Conservation (phyloP, 2,329 filamentous ascomycete genomes). For the Aspergillus candidus region DNA sequence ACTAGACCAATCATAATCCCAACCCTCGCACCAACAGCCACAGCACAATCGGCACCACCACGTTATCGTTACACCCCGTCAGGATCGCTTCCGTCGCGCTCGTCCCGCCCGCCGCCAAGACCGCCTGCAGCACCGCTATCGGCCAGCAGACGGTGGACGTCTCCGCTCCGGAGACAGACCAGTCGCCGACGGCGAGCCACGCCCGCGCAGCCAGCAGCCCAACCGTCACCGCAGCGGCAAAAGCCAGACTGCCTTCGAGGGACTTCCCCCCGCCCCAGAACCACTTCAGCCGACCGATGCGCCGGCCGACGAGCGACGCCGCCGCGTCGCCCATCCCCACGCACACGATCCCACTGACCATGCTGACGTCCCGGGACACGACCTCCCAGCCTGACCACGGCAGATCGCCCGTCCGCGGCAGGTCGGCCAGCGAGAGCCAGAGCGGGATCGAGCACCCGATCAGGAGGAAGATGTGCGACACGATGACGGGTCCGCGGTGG, state of each 20-base stretch:
- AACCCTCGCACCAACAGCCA: conserved; percentile 87
- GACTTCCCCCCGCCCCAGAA: conserved; percentile 96
- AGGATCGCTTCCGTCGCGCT: conserved; percentile 92
- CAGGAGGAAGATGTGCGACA: conserved; percentile 91
- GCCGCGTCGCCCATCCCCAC: conserved; percentile 94
- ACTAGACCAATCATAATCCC: conserved; percentile 25
- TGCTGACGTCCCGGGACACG: conserved; percentile 66
- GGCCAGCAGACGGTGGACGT: conserved; percentile 20
- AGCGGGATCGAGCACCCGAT: conserved; percentile 93
- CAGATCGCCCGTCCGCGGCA: conserved; percentile 51
- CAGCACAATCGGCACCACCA: conserved; percentile 85
- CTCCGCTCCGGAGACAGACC: conserved; percentile 40
- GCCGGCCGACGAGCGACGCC: conserved; percentile 79
- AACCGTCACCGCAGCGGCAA: conserved; percentile 68
- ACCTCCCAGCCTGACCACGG: conserved; percentile 71
- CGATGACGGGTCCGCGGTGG: conserved; percentile 85
- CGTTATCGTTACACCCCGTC: conserved; percentile 97
- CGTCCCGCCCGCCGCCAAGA: conserved; percentile 67
- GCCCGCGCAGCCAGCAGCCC: conserved; percentile 64
- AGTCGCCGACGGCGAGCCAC: conserved; percentile 74
- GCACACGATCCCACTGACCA: conserved; percentile 88
- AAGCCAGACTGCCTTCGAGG: conserved; percentile 77
- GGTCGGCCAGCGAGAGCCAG: conserved; percentile 75
- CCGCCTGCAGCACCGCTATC: conserved; percentile 51
- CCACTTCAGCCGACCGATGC: conserved; percentile 86